phyloP scores from a whole-genome alignment of 805 yeast genomes.

The Candida peoriensis region DNA sequence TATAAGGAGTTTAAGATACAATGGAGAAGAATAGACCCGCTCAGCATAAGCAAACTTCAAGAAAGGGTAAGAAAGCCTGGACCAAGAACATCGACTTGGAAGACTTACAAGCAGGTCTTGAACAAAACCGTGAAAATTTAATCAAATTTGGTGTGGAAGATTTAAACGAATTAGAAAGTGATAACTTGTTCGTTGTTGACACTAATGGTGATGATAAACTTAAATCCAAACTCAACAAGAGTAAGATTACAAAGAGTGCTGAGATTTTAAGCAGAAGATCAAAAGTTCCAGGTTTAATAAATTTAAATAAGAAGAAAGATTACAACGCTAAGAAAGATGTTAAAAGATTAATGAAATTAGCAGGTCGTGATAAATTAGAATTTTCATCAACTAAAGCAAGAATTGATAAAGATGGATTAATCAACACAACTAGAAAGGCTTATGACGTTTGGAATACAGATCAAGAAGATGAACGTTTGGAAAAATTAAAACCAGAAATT shows the following conservation, averaged over 20 bases:
- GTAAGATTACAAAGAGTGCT: conserved; percentile 33
- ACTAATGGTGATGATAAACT: conserved; percentile 52
- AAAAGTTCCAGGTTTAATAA: conserved; percentile 62
- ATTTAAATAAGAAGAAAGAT: conserved; percentile 33
- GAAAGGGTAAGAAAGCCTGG: conserved; percentile 93
- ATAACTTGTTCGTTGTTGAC: conserved; percentile 60
- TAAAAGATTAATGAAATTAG: conserved; percentile 58
- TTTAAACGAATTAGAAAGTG: conserved; percentile 32
- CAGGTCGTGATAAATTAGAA: conserved; percentile 66
- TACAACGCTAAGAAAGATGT: conserved; percentile 61
- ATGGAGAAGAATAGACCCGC: conserved; percentile 47
- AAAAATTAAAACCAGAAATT: conserved; percentile 32
- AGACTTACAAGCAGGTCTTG: conserved; percentile 70
- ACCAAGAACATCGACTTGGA: conserved; percentile 85
- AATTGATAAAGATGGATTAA: conserved; percentile 60
- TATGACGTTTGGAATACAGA: conserved; percentile 69
- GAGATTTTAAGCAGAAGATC: conserved; percentile 65
- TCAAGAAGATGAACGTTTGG: conserved; percentile 16
- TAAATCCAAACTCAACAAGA: conserved; percentile 34
- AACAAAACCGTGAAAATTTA: conserved; percentile 59
- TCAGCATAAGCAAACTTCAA: conserved; percentile 64
- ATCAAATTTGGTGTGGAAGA: conserved; percentile 46
- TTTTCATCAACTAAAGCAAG: conserved; percentile 45
- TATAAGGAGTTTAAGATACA: neutral
- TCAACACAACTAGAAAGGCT: conserved; percentile 39